A percentile compares a stretch with the other conserved stretches of the same genome.
These are phyloP conservation scores for Saposhnikovia divaricata DNA, from an alignment of 129 eudicot genomes.

Conservation along the genomic window DNA sequence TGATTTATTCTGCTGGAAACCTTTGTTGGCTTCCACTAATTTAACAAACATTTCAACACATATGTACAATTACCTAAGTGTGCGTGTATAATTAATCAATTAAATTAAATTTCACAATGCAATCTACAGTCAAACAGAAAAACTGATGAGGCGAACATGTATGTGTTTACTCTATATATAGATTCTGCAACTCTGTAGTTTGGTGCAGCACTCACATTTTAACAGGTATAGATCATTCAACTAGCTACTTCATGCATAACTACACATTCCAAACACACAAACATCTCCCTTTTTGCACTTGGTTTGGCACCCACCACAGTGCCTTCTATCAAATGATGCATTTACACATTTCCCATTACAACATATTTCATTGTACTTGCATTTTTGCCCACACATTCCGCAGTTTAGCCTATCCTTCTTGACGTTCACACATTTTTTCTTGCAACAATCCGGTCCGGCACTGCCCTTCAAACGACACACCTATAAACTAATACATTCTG, in stretches of 20 bases:
- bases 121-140: background rate
- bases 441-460: constrained; percentile 4
- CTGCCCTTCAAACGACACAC: constrained; percentile 7
- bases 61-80: too few species aligned
- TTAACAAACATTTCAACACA: background rate
- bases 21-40: background rate
- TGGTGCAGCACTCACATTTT: background rate
- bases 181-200: background rate
- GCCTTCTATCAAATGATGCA: constrained; percentile 18
- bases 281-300: constrained; percentile 34
- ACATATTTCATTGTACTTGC: constrained; percentile 35
- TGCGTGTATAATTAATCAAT: background rate
- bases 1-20: background rate
- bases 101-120: background rate
- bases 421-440: background rate
- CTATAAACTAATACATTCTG: too few species aligned
- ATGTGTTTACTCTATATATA: too few species aligned
- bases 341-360: constrained; percentile 37
- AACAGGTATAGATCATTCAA: background rate
- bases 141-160: background rate
- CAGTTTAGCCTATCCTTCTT: constrained; percentile 24
- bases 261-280: constrained; percentile 41
- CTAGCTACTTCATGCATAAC: constrained; percentile 19
- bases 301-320: constrained; percentile 35
- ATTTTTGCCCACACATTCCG: constrained; percentile 32